A percentile compares a stretch with the other conserved stretches of the same genome.
Conservation (phyloP, 1,284 basidiomycete genomes). For the Fomitiporia mediterranea region DNA sequence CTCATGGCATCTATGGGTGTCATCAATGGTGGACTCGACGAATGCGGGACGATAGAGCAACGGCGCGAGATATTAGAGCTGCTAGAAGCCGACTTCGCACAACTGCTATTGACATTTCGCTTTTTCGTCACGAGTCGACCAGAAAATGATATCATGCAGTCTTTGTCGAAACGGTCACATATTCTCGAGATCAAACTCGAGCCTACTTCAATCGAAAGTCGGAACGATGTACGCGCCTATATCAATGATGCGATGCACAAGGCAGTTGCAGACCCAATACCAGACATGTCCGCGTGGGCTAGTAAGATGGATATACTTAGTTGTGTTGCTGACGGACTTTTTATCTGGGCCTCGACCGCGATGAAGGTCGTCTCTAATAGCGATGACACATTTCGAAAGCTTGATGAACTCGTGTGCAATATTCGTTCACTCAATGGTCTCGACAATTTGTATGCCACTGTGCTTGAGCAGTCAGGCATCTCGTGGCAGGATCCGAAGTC, state of each 20-base stretch:
- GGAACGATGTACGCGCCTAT: background rate
- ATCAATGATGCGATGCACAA: background rate
- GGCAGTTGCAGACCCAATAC: background rate
- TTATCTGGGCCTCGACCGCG: constrained; percentile 10
- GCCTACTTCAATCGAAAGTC: background rate
- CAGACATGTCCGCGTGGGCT: background rate
- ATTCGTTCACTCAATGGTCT: background rate
- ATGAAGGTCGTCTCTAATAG: background rate
- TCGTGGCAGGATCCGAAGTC: background rate
- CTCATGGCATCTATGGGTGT: background rate
- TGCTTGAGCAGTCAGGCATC: background rate
- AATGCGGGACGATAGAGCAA: constrained; percentile 14
- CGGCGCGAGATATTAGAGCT: constrained; percentile 31
- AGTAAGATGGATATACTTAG: background rate
- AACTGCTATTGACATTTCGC: background rate
- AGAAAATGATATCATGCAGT: constrained; percentile 1
- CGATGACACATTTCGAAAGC: background rate
- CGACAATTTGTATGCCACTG: constrained; percentile 4
- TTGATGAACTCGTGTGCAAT: background rate
- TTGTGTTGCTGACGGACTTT: constrained; percentile 1
- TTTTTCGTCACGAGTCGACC: constrained; percentile 10
- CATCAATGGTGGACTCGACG: constrained; percentile 10
- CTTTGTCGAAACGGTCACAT: background rate
- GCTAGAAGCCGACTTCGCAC: constrained; percentile 23
- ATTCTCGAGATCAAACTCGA: background rate